Evolutionary conservation across 1,284 basidiomycete species (phyloP).

Genomic region (Ganoderma lingzhi): DNA sequence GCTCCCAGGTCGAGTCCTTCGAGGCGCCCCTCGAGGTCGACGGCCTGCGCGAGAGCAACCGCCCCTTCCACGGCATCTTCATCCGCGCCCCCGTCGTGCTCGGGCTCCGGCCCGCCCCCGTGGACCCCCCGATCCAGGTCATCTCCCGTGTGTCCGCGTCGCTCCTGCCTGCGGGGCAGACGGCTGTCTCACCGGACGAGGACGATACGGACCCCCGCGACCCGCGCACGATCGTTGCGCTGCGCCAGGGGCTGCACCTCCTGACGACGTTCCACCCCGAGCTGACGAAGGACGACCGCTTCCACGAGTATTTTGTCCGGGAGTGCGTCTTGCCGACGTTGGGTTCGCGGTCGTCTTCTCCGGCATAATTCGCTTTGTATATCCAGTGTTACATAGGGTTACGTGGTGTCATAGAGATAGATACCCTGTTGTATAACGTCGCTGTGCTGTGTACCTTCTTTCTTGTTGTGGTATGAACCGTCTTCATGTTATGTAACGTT

Average conservation of each 20-base stretch:
- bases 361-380: conserved; percentile 15
- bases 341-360: conserved; percentile 27
- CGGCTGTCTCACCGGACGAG: conserved; percentile 40
- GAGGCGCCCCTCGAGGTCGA: conserved; percentile 79
- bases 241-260: conserved; percentile 86
- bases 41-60: conserved; percentile 65
- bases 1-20: conserved; percentile 90
- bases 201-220: conserved; percentile 53
- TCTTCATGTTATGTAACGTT: neutral
- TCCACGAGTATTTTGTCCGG: conserved; percentile 88
- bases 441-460: conserved; percentile 1
- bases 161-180: conserved; percentile 61
- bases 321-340: conserved; percentile 63
- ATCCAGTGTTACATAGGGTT: neutral
- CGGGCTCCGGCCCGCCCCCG: conserved; percentile 50
- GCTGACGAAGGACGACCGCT: conserved; percentile 85
- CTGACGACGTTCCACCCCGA: conserved; percentile 97
- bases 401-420: conserved; percentile 8
- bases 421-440: neutral
- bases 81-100: conserved; percentile 91
- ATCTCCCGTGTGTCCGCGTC: conserved; percentile 78
- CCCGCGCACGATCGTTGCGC: conserved; percentile 81
- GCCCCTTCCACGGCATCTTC: conserved; percentile 89
- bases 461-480: neutral
- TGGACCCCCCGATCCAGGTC: conserved; percentile 64